phyloP scores from a whole-genome alignment of 2,329 filamentous ascomycete species.

The Aspergillus unguis region DNA sequence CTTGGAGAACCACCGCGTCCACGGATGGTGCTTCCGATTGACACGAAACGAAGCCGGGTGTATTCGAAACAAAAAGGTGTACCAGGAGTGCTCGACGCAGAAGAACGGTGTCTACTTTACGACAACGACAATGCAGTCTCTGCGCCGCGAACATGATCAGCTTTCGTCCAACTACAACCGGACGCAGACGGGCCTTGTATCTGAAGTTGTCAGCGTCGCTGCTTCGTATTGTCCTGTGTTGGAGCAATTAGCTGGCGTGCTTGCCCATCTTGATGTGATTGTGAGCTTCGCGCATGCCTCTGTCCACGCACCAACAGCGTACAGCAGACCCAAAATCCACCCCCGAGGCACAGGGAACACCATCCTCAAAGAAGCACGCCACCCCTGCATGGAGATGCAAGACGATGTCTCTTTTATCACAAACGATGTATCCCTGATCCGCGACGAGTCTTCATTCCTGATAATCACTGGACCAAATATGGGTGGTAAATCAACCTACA shows the following conservation, averaged over 20 bases:
- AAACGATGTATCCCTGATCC: constrained; percentile 81
- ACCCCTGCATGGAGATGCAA: constrained; percentile 98
- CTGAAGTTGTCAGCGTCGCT: constrained; percentile 88
- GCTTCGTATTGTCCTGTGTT: constrained; percentile 92
- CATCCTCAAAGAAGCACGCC: constrained; percentile 84
- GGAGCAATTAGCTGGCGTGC: constrained; percentile 79
- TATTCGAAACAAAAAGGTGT: constrained; percentile 85
- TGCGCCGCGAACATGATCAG: constrained; percentile 89
- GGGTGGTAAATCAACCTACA: constrained; percentile 98
- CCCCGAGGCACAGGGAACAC: constrained; percentile 83
- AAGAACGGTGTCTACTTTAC: constrained; percentile 99
- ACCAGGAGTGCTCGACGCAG: constrained; percentile 94
- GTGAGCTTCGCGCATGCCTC: constrained; percentile 90
- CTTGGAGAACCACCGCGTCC: constrained; percentile 90
- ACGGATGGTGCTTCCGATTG: constrained; percentile 94
- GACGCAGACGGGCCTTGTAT: constrained; percentile 85
- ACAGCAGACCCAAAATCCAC: constrained; percentile 88
- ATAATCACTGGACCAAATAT: constrained; percentile 99
- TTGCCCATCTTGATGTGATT: constrained; percentile 93
- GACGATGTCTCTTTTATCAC: constrained; percentile 98
- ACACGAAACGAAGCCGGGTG: constrained; percentile 87
- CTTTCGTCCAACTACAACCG: constrained; percentile 91
- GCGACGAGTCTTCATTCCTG: constrained; percentile 79
- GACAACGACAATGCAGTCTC: constrained; percentile 72
- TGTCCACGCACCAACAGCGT: constrained; percentile 86